Percentiles rank a stretch among this genome's conserved stretches.
Conservation (phyloP, 805 yeast genomes). For the Saccharomycopsis guyanensis region DNA sequence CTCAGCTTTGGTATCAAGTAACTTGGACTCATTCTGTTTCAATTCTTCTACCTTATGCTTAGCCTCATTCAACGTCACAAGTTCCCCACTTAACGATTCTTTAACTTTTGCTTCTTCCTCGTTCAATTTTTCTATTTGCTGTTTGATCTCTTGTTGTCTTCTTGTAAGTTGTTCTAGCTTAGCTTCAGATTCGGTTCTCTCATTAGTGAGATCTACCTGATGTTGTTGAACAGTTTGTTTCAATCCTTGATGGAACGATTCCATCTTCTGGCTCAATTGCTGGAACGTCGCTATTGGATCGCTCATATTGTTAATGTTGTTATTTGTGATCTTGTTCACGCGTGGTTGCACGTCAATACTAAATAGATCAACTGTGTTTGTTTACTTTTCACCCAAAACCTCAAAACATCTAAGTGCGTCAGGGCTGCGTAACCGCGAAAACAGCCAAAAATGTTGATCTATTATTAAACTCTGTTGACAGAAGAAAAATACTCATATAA, state of each 20-base stretch:
- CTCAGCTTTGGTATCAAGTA: conserved; percentile 2
- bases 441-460: no score
- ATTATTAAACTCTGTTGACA: no score
- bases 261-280: conserved; percentile 13
- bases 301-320: no score
- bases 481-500: no score
- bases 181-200: background rate
- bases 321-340: no score
- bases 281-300: conserved; percentile 2
- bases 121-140: conserved; percentile 1
- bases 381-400: no score
- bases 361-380: no score
- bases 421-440: no score
- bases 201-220: conserved; percentile 1
- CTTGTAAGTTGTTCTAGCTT: conserved; percentile 1
- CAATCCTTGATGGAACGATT: conserved; percentile 10
- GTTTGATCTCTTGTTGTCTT: conserved; percentile 1
- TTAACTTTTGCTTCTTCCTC: conserved; percentile 9
- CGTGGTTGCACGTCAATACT: no score
- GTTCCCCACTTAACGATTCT: conserved; percentile 8
- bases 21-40: conserved; percentile 5
- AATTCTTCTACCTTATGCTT: conserved; percentile 16
- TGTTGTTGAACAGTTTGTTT: conserved; percentile 10
- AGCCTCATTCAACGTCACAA: conserved; percentile 9
- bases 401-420: no score